These are phyloP conservation scores for Paracoccidioides lutzii DNA, from an alignment of 2,329 filamentous ascomycete genomes.

Conservation along the genomic window DNA sequence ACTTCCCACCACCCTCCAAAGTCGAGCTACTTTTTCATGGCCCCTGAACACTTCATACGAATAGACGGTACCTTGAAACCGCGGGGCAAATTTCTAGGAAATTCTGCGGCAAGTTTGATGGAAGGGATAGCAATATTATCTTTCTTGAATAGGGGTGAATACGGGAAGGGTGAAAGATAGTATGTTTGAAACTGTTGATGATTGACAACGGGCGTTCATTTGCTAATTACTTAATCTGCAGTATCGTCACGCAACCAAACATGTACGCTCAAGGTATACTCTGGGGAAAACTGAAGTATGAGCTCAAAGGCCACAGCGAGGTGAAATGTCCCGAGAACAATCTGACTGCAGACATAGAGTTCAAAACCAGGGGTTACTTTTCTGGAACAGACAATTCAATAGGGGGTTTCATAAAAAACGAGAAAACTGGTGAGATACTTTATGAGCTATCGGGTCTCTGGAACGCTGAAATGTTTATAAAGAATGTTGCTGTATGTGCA, in stretches of 20 bases:
- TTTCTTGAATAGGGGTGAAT: slow-evolving; percentile 62
- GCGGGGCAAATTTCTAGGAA: slow-evolving; percentile 86
- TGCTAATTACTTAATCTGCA: slow-evolving; percentile 24
- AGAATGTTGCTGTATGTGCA: slow-evolving; percentile 56
- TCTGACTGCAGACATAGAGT: slow-evolving; percentile 81
- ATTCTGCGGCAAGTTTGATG: slow-evolving; percentile 97
- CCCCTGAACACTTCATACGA: slow-evolving; percentile 80
- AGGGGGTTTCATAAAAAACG: slow-evolving; percentile 78
- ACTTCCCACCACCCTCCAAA: slow-evolving; percentile 97
- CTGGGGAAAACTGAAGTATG: slow-evolving; percentile 99
- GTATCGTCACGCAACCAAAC: slow-evolving; percentile 89
- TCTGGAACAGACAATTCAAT: slow-evolving; percentile 94
- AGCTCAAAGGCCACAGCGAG: slow-evolving; percentile 90
- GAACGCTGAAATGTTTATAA: slow-evolving; percentile 91
- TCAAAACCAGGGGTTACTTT: slow-evolving; percentile 98
- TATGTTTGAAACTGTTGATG: slow-evolving; percentile 35
- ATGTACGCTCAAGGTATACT: slow-evolving; percentile 97
- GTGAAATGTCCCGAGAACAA: slow-evolving; percentile 82
- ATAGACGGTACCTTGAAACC: slow-evolving; percentile 95
- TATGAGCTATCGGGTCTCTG: slow-evolving; percentile 86
- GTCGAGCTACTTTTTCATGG: slow-evolving; percentile 98
- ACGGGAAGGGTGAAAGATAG: slow-evolving; percentile 70
- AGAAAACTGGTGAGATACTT: slow-evolving; percentile 71
- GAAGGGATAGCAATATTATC: slow-evolving; percentile 84
- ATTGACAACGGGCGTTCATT: slow-evolving; percentile 1